Conservation (phyloP, 164 flowering plant species). For the Vitis amurensis region DNA sequence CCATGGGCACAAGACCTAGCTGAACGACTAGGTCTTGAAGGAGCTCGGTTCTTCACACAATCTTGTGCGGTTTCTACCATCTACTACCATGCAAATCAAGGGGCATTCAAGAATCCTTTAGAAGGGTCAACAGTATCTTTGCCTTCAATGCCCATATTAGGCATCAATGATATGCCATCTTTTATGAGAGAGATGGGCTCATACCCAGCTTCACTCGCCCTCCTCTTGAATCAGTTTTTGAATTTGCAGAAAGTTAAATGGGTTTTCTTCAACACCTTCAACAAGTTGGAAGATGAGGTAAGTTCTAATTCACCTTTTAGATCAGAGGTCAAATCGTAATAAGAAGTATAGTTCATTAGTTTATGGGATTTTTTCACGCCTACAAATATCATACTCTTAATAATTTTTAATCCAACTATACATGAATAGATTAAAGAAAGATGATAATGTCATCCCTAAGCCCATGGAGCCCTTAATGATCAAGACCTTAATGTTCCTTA, state of each 20-base stretch:
- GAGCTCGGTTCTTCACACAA: conserved; percentile 54
- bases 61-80: conserved; percentile 29
- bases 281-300: conserved; percentile 26
- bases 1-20: conserved; percentile 52
- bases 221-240: conserved; percentile 17
- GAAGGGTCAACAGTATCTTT: not conserved
- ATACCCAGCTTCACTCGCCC: conserved; percentile 1
- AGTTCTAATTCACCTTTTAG: too few species aligned
- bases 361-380: too few species aligned
- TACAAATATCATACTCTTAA: too few species aligned
- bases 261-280: conserved; percentile 20
- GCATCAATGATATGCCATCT: conserved; percentile 40
- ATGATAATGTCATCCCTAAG: too few species aligned
- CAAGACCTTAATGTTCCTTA: too few species aligned
- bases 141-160: conserved; percentile 36
- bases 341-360: too few species aligned
- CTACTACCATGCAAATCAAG: conserved; percentile 25
- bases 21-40: conserved; percentile 24
- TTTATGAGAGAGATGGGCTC: conserved; percentile 13
- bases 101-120: conserved; percentile 9
- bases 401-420: too few species aligned
- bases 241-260: conserved; percentile 19
- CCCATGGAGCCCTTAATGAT: too few species aligned
- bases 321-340: too few species aligned
- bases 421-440: too few species aligned